A percentile compares a stretch with the other conserved stretches of the same genome.
Conservation (phyloP, 768 basidiomycete genomes). For the Suillus decipiens region DNA sequence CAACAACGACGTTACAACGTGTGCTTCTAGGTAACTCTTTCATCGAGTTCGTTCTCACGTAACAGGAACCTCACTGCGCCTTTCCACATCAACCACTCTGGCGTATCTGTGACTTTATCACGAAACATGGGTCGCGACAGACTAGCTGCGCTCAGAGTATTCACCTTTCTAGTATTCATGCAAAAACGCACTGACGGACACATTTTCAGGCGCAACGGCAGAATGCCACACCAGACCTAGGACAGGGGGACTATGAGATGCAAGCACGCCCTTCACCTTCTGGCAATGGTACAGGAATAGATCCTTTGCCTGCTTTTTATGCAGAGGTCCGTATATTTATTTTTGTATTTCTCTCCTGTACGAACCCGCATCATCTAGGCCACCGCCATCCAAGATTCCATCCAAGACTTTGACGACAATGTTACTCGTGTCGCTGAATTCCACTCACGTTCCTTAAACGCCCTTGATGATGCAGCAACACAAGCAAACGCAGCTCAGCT, state of each 20-base stretch:
- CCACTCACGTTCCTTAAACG: slow-evolving; percentile 51
- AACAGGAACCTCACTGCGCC: background rate
- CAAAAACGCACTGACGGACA: slow-evolving; percentile 51
- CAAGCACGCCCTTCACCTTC: slow-evolving; percentile 20
- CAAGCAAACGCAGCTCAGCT: slow-evolving; percentile 46
- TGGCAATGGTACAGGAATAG: slow-evolving; percentile 13
- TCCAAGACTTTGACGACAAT: slow-evolving; percentile 46
- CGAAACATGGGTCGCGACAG: slow-evolving; percentile 63
- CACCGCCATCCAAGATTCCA: slow-evolving; percentile 48
- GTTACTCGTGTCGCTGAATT: slow-evolving; percentile 48
- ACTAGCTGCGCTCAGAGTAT: slow-evolving; percentile 81
- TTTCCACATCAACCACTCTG: background rate
- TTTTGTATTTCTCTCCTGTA: background rate
- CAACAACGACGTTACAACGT: slow-evolving; percentile 1
- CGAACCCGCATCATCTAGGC: slow-evolving; percentile 34
- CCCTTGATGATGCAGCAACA: slow-evolving; percentile 47
- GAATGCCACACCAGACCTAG: slow-evolving; percentile 42
- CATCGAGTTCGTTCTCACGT: slow-evolving; percentile 1
- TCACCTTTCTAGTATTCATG: slow-evolving; percentile 61
- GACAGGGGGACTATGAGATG: slow-evolving; percentile 28
- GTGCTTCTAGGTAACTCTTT: background rate
- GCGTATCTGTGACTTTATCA: slow-evolving; percentile 4
- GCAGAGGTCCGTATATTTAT: slow-evolving; percentile 25
- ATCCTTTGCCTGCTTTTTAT: slow-evolving; percentile 33
- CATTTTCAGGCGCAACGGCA: slow-evolving; percentile 58